A percentile compares a stretch with the other conserved stretches of the same genome.
Evolutionary conservation across 129 eudicot species (phyloP).

Genomic region (Sambucus nigra): DNA sequence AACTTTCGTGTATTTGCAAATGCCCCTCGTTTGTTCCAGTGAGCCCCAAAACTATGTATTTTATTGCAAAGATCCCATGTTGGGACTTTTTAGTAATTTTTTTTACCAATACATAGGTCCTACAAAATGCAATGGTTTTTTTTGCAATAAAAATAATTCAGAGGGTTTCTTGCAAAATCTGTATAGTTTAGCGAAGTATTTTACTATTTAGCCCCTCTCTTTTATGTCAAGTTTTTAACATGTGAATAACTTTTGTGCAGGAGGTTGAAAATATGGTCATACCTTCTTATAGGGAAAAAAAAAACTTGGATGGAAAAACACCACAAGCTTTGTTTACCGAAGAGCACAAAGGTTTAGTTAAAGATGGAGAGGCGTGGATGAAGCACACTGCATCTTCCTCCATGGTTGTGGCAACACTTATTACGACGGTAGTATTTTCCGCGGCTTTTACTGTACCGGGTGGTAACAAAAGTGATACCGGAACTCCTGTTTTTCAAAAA

Average conservation of each 20-base stretch:
- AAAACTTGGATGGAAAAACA: slow-evolving; percentile 3
- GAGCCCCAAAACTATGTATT: too few relatives aligned
- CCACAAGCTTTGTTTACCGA: slow-evolving; percentile 3
- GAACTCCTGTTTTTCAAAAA: slow-evolving; percentile 10
- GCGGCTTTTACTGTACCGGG: slow-evolving; percentile 29
- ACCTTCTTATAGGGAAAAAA: neutral
- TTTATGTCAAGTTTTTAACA: too few relatives aligned
- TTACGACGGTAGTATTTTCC: slow-evolving; percentile 24
- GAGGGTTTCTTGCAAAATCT: too few relatives aligned
- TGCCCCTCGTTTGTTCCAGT: too few relatives aligned
- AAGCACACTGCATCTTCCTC: slow-evolving; percentile 21
- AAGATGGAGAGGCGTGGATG: slow-evolving; percentile 14
- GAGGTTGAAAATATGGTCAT: neutral
- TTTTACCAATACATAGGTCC: too few relatives aligned
- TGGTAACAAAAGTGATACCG: slow-evolving; percentile 11
- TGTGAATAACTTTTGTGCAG: neutral
- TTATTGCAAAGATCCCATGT: too few relatives aligned
- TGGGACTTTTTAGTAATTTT: too few relatives aligned
- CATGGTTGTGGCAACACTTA: slow-evolving; percentile 23
- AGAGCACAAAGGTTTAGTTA: neutral
- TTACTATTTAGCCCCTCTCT: too few relatives aligned
- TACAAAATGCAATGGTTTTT: too few relatives aligned
- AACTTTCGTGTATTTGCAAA: too few relatives aligned
- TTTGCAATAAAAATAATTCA: too few relatives aligned
- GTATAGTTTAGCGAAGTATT: too few relatives aligned